Percentiles rank a stretch among this genome's conserved stretches.
Evolutionary conservation across 2,329 filamentous ascomycete genomes (phyloP).

Genomic region (Ceratocystis diversiconidia): DNA sequence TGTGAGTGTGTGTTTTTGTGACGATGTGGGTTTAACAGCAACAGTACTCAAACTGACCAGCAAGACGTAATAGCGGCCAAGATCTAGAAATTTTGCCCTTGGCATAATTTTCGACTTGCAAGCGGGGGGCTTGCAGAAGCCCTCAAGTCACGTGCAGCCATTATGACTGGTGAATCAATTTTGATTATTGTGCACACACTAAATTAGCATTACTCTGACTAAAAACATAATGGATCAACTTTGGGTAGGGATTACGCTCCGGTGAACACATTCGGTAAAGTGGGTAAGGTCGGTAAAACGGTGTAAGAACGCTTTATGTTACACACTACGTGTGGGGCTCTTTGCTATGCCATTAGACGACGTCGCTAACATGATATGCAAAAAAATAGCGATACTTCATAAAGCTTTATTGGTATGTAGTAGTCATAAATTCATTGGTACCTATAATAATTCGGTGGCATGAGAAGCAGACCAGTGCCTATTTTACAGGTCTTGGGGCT

Average conservation of each 20-base stretch:
- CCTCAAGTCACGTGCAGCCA: constrained; percentile 10
- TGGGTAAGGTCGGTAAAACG: not conserved
- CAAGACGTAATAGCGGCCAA: constrained; percentile 11
- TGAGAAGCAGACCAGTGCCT: not conserved
- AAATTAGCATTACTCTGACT: not conserved
- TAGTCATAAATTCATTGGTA: no score
- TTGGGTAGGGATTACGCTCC: not conserved
- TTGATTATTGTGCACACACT: constrained; percentile 10
- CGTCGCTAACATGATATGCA: not conserved
- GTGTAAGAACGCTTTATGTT: not conserved
- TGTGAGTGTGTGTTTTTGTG: constrained; percentile 15
- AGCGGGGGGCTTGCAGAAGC: not conserved
- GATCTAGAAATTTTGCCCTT: constrained; percentile 11
- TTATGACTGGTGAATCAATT: not conserved
- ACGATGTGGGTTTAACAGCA: constrained; percentile 16
- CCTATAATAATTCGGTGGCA: not conserved
- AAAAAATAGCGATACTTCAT: not conserved
- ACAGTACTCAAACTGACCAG: constrained; percentile 14
- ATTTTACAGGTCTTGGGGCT: not conserved
- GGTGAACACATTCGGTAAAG: not conserved
- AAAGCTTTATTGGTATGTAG: not conserved
- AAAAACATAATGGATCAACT: not conserved
- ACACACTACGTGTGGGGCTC: not conserved
- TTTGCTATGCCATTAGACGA: not conserved
- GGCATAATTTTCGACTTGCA: constrained; percentile 10